These are phyloP conservation scores for Physaria fendleri DNA, from an alignment of 345 rosid species.

Conservation along the genomic window DNA sequence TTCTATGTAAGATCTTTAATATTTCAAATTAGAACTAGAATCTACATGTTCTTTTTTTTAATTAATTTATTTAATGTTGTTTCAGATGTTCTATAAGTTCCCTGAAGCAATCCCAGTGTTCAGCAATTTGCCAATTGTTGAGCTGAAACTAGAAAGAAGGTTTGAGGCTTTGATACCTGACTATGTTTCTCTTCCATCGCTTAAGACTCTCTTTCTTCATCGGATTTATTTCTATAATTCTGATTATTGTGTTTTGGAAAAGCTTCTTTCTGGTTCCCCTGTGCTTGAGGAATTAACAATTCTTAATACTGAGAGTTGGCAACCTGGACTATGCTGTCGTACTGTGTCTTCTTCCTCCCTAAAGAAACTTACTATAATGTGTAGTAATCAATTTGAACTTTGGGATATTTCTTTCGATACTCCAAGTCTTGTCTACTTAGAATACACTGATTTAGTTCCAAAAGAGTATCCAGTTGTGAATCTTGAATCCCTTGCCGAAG, in stretches of 20 bases:
- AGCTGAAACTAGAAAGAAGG: neutral
- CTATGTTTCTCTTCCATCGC: constrained; percentile 1
- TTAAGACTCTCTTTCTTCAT: neutral
- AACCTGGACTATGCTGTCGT: neutral
- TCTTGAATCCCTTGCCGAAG: constrained; percentile 8
- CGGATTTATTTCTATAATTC: neutral
- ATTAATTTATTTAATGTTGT: neutral
- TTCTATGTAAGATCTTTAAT: neutral
- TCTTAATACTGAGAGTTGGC: neutral
- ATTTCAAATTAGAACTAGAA: neutral
- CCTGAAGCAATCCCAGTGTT: constrained; percentile 1
- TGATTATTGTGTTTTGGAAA: neutral
- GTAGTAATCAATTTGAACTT: neutral
- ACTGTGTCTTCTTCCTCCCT: neutral
- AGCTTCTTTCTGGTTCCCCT: neutral
- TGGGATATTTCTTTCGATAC: neutral
- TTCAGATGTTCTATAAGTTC: neutral
- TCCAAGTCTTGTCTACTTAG: neutral
- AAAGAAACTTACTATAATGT: neutral
- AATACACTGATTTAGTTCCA: neutral
- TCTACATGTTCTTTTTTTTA: neutral
- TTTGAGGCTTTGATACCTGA: neutral
- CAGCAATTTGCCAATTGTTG: neutral
- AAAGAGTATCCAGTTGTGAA: neutral
- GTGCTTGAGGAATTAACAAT: neutral